These are phyloP conservation scores for Xylaria acuta DNA, from an alignment of 495 filamentous ascomycete genomes.

Conservation along the genomic window DNA sequence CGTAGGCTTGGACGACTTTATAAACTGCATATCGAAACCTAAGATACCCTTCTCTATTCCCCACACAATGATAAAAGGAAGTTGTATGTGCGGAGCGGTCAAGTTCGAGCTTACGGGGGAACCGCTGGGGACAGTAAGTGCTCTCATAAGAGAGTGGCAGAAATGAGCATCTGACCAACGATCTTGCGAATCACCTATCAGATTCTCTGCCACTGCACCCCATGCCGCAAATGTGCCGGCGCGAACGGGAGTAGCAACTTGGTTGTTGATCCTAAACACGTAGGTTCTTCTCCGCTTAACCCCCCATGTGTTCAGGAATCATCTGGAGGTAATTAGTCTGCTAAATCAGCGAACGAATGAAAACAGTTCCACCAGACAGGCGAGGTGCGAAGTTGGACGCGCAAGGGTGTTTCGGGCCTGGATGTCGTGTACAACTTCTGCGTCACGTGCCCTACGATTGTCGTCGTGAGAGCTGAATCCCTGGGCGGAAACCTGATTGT, in stretches of 20 bases:
- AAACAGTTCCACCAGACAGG: slow-evolving; percentile 16
- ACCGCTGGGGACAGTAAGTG: slow-evolving; percentile 11
- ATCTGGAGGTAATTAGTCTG: no score
- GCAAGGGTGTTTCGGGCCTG: slow-evolving; percentile 16
- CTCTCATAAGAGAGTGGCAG: background rate
- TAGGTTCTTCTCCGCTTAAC: background rate
- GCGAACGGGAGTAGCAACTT: slow-evolving; percentile 19
- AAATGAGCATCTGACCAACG: background rate
- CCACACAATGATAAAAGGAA: background rate
- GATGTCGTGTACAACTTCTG: slow-evolving; percentile 18
- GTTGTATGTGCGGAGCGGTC: slow-evolving; percentile 20
- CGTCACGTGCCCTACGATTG: slow-evolving; percentile 18
- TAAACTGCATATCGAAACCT: background rate
- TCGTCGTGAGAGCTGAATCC: background rate
- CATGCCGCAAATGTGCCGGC: slow-evolving; percentile 14
- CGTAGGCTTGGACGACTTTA: background rate
- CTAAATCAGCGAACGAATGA: background rate
- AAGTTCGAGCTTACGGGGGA: slow-evolving; percentile 15
- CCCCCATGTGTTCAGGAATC: background rate
- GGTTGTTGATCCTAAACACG: slow-evolving; percentile 6
- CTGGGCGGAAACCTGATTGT: slow-evolving; percentile 4
- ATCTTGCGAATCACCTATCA: background rate
- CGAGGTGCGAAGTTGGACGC: slow-evolving; percentile 13
- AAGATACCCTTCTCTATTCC: background rate
- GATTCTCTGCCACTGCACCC: slow-evolving; percentile 8